Evolutionary conservation across 176 grass and related monocot genomes (phyloP).

Genomic region (Bothriochloa decipiens): DNA sequence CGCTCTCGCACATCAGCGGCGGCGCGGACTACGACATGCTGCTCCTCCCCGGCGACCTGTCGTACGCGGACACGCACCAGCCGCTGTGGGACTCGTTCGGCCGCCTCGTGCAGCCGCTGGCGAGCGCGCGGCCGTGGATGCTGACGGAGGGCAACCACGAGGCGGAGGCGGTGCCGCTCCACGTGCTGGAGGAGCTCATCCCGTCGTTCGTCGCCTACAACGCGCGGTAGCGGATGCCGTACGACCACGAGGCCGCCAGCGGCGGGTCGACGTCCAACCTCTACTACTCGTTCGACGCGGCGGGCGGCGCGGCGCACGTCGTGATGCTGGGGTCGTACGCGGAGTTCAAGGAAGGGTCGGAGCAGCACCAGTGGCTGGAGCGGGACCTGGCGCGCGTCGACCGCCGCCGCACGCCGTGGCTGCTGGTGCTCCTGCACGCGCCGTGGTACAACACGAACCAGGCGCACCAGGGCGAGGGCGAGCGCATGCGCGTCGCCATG

Average conservation of each 20-base stretch:
- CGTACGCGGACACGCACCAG: constrained; percentile 75
- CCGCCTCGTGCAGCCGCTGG: constrained; percentile 65
- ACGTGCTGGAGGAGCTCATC: constrained; percentile 19
- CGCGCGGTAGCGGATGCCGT: constrained; percentile 78
- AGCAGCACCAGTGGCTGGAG: constrained; percentile 64
- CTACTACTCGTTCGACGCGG: constrained; percentile 79
- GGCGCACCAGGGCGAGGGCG: constrained; percentile 78
- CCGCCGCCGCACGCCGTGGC: constrained; percentile 54
- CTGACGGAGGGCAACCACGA: constrained; percentile 89
- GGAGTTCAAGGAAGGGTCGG: constrained; percentile 42
- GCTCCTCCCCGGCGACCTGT: constrained; percentile 80
- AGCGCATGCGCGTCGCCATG: constrained; percentile 63
- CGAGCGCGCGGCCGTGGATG: constrained; percentile 84
- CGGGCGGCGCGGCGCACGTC: constrained; percentile 62
- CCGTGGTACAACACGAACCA: constrained; percentile 85
- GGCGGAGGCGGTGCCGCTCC: constrained; percentile 41
- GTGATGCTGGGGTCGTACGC: constrained; percentile 76
- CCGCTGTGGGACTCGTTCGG: constrained; percentile 83
- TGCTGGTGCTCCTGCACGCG: constrained; percentile 69
- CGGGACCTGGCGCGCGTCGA: constrained; percentile 59
- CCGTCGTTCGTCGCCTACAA: constrained; percentile 68
- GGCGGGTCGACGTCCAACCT: constrained; percentile 55
- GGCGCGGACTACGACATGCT: constrained; percentile 67
- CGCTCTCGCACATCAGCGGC: constrained; percentile 59
- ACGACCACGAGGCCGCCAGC: constrained; percentile 29